Percentiles rank a stretch among this genome's conserved stretches.
phyloP scores from a whole-genome alignment of 768 basidiomycete species.

The Kwoniella sp. region DNA sequence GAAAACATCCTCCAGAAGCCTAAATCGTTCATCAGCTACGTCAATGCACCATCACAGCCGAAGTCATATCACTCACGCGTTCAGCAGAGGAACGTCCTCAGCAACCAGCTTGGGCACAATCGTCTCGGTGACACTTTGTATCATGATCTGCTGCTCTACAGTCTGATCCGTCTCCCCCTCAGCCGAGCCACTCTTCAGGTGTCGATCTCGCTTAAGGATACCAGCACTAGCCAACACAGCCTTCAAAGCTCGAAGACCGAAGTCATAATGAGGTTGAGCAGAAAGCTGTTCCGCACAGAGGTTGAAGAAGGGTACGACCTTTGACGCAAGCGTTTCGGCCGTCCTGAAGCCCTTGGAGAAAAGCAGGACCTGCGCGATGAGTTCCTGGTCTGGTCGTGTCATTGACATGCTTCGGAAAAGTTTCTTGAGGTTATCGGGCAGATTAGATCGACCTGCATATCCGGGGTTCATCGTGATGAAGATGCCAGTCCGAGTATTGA shows the following conservation, averaged over 20 bases:
- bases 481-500: slow-evolving; percentile 93
- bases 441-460: slow-evolving; percentile 88
- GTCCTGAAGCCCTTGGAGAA: slow-evolving; percentile 99
- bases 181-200: slow-evolving; percentile 59
- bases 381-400: slow-evolving; percentile 96
- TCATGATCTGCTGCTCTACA: slow-evolving; percentile 87
- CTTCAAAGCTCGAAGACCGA: slow-evolving; percentile 94
- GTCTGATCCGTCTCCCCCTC: slow-evolving; percentile 57
- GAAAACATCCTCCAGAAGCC: slow-evolving; percentile 93
- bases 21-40: slow-evolving; percentile 51
- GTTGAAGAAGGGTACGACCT: slow-evolving; percentile 99
- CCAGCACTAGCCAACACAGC: slow-evolving; percentile 95
- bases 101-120: slow-evolving; percentile 98
- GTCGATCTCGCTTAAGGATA: slow-evolving; percentile 83
- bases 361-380: slow-evolving; percentile 98
- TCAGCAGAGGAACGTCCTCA: slow-evolving; percentile 91
- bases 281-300: slow-evolving; percentile 97
- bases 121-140: slow-evolving; percentile 97
- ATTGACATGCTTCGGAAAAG: slow-evolving; percentile 98
- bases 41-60: background rate
- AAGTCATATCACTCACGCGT: slow-evolving; percentile 64
- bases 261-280: slow-evolving; percentile 97
- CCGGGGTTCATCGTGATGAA: slow-evolving; percentile 99
- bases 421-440: slow-evolving; percentile 63
- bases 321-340: slow-evolving; percentile 94